Base-by-base conservation (phyloP, 2,329 filamentous ascomycete genomes). In the Pyrenochaeta sp. region DNA sequence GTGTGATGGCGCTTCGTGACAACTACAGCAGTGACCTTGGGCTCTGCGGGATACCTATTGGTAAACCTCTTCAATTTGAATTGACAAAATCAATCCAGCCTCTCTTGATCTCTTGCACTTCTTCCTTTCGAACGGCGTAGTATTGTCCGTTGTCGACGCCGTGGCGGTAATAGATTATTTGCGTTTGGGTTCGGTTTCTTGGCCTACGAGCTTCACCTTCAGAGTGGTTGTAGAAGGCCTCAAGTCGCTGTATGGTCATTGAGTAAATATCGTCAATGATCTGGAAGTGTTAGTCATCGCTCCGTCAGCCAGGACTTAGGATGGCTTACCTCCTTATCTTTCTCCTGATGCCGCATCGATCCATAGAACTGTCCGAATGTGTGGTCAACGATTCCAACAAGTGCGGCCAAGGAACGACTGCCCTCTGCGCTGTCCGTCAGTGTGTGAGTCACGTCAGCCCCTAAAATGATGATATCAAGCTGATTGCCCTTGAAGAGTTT, bases 391-490 rank as follows among this genome's bases (percentile, higher is more conserved):
- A 72, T 79, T 4, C 74, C 79, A 6, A 81, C 80, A 1, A 81
- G 62, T 1, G 71, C 72, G 0, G 79, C 78, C 24, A 81, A 72
- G 0, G 77, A 79, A 0, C 79, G 79, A 0, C 60, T 64, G 5
- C 61, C 65, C 1, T 27, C 7, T 1, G 68, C 19, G 1, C 64
- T 43, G 1, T 56, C 62, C 0, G 52, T 28, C 2, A 64, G 62
- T 0, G 80, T 78, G 58, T 83, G 81, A 0, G 76, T 77, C 0
- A 81, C 76, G 59, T 83, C 81, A 5, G 52, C 57, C 9, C 52
- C 50, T 1, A 59, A 39, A 12, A 57, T 43, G 5, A 55, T 27
- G 5, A 44, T 60, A 12, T 49, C 12, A 13, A 28, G 24, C 30
- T n/a, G 12, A n/a, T 4, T n/a, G 30, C n/a, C 9, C 5, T 28